Percentiles rank a stretch among this genome's conserved stretches.
These are phyloP conservation scores for Williopsis jadinii DNA, from an alignment of 1,139 yeast genomes.

Conservation along the genomic window DNA sequence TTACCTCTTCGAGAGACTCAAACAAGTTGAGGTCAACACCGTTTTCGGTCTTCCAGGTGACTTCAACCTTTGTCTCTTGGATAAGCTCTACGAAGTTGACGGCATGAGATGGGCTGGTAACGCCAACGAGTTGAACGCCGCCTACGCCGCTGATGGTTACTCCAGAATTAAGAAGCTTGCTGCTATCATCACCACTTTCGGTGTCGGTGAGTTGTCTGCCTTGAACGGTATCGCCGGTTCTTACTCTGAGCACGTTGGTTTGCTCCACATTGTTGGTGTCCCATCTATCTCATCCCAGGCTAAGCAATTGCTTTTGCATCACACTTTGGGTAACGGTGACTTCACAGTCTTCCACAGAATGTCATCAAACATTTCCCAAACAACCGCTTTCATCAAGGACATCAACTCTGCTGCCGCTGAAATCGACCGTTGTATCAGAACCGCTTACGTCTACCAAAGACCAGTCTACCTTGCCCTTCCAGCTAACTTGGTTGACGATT, in stretches of 20 bases:
- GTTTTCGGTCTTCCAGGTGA: constrained; percentile 79
- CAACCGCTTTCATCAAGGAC: constrained; percentile 58
- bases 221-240: constrained; percentile 24
- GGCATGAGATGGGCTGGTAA: constrained; percentile 54
- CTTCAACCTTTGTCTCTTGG: constrained; percentile 63
- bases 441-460: constrained; percentile 65
- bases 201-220: constrained; percentile 25
- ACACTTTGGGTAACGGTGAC: constrained; percentile 80
- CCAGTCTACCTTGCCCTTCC: constrained; percentile 84
- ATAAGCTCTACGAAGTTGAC: constrained; percentile 54
- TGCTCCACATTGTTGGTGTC: constrained; percentile 31
- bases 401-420: constrained; percentile 56
- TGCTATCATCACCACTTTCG: constrained; percentile 35
- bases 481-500: constrained; percentile 67
- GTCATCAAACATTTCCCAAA: constrained; percentile 63
- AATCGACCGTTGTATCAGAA: constrained; percentile 69
- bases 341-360: constrained; percentile 72
- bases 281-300: constrained; percentile 60
- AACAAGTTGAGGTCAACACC: constrained; percentile 43
- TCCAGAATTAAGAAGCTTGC: constrained; percentile 40
- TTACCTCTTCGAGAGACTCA: constrained; percentile 46
- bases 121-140: constrained; percentile 58
- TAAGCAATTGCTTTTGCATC: constrained; percentile 51
- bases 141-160: constrained; percentile 78
- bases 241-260: constrained; percentile 38